phyloP scores from a whole-genome alignment of 2,329 filamentous ascomycete species.

The Penicillium decumbens region DNA sequence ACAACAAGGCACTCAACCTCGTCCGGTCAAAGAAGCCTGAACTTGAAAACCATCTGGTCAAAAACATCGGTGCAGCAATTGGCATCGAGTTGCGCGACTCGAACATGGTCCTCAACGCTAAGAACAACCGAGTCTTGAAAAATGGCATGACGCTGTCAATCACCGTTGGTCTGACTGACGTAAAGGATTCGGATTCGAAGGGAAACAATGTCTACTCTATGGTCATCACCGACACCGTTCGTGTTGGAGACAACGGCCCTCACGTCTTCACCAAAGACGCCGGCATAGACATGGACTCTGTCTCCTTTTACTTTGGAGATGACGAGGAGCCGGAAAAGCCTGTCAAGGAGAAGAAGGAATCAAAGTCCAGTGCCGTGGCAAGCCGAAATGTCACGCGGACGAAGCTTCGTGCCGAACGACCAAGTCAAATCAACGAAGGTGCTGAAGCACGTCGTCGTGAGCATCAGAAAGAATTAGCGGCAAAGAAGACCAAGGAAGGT shows the following conservation, averaged over 20 bases:
- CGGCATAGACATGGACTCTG: conserved; percentile 83
- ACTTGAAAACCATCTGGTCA: conserved; percentile 88
- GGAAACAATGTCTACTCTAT: conserved; percentile 87
- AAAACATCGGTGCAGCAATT: conserved; percentile 86
- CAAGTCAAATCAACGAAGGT: conserved; percentile 83
- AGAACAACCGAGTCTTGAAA: conserved; percentile 76
- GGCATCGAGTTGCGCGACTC: conserved; percentile 86
- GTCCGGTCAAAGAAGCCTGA: conserved; percentile 91
- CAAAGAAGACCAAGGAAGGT: conserved; percentile 86
- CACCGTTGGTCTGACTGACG: conserved; percentile 82
- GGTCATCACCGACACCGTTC: conserved; percentile 86
- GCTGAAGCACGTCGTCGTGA: conserved; percentile 80
- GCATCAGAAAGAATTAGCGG: conserved; percentile 84
- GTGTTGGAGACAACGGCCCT: conserved; percentile 62
- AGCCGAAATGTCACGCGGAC: conserved; percentile 95
- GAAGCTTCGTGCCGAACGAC: conserved; percentile 82
- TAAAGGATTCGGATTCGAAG: conserved; percentile 79
- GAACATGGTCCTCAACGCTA: conserved; percentile 78
- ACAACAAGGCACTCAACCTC: conserved; percentile 74
- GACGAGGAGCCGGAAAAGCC: conserved; percentile 78
- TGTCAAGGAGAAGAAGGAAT: conserved; percentile 75
- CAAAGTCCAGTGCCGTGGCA: conserved; percentile 77
- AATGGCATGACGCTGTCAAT: conserved; percentile 97
- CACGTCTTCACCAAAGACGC: conserved; percentile 94
- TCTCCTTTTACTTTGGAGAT: conserved; percentile 98